Conservation (phyloP, 306 rosid species). For the Acmispon strigosus region DNA sequence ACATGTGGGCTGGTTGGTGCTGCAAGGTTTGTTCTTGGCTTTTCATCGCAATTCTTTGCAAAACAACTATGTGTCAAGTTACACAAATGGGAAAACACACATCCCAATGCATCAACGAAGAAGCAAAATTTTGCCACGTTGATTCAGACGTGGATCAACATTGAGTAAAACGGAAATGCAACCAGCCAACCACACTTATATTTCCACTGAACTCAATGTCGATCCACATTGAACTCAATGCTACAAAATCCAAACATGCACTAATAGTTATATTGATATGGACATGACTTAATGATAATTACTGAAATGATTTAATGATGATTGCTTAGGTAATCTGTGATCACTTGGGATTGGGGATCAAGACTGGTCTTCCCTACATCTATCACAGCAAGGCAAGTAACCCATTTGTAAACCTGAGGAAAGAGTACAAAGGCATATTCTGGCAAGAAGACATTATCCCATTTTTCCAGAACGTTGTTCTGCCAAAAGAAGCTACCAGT, state of each 20-base stretch:
- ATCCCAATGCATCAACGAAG: too few species aligned
- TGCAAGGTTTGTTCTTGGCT: conserved; percentile 34
- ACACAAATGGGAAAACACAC: too few species aligned
- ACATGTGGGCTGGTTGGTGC: conserved; percentile 99
- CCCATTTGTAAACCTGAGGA: conserved; percentile 36
- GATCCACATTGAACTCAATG: too few species aligned
- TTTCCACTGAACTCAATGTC: too few species aligned
- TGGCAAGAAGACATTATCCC: conserved; percentile 47
- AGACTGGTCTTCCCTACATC: conserved; percentile 80
- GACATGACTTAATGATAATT: neutral
- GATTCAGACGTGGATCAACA: too few species aligned
- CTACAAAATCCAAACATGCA: too few species aligned
- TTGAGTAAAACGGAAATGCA: too few species aligned
- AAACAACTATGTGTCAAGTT: too few species aligned
- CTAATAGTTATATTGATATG: neutral
- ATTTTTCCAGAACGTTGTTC: conserved; percentile 23
- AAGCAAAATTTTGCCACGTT: too few species aligned
- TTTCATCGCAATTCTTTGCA: neutral
- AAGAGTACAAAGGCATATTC: conserved; percentile 45
- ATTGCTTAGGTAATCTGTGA: conserved; percentile 63
- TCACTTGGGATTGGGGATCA: conserved; percentile 85
- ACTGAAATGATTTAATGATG: neutral
- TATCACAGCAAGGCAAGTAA: conserved; percentile 44
- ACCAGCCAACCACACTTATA: too few species aligned
- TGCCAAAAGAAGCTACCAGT: conserved; percentile 75